Evolutionary conservation across 208 protist species (phyloP), one percentile per base, ranked within the genome.

Genomic region (Eutreptiella sp.): DNA sequence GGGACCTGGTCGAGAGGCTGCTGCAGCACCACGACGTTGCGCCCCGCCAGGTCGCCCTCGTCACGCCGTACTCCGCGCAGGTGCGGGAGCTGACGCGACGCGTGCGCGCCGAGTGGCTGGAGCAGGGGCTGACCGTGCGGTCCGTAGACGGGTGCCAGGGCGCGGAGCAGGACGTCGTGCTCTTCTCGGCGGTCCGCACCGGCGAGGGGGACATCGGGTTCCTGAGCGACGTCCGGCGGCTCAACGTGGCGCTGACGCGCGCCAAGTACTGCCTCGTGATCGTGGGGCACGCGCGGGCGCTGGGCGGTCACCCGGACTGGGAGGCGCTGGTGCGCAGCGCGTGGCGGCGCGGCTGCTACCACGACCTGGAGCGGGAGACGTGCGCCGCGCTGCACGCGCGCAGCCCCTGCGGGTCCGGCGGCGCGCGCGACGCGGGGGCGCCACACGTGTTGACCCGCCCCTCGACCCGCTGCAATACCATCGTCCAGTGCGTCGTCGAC

Each of bases 171-270:
- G 48, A 74, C 24, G 52, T 62, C 29, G 58, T 72, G 21, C 53
- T 80, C 41, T 64, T 77, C 43, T 65, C 21, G 5, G 27, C 7
- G 38, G 63, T 55, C 35, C 63, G 57, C 24, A 60, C 32, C 29
- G 28, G 41, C 33, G 62, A 53, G 24, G 66, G n/a, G n/a, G n/a
- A n/a, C n/a, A n/a, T 94, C 9, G 91, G 89, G 4, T 96, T 96
- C 63, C 57, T 95, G 9, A 72, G 65, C 9, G 86, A 94, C 52
- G 72, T 69, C 53, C 76, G 86, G 50, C 80, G 91, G 54, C 74
- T 93, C 35, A 94, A 94, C 72, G 91, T 96, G 14, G 68, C 86
- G 23, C 77, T 96, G 43, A 96, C 91, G n/a, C 72, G 91, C 11
- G 83, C 85, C 26, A 73, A 75, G 67, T 80, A 87, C 32, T 59